A percentile compares a stretch with the other conserved stretches of the same genome.
Conservation (phyloP, 2,329 filamentous ascomycete genomes). For the Paecilomyces variotii region DNA sequence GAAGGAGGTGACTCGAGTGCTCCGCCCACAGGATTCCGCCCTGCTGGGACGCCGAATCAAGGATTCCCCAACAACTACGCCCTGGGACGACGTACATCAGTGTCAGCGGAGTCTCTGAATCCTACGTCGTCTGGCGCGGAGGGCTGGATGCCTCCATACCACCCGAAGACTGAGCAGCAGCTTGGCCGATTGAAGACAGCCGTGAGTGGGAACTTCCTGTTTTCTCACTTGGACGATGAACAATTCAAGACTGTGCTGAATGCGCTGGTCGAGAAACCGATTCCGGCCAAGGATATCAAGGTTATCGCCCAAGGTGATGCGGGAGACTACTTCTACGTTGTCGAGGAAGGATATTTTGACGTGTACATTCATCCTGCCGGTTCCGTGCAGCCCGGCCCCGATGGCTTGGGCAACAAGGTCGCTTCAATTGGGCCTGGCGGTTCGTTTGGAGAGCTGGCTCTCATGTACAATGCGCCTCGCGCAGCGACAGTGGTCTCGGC, state of each 20-base stretch:
- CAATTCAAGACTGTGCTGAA: constrained; percentile 80
- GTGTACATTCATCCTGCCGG: constrained; percentile 80
- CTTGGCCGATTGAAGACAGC: constrained; percentile 68
- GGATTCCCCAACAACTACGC: constrained; percentile 82
- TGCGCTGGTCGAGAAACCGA: constrained; percentile 87
- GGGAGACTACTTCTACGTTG: constrained; percentile 96
- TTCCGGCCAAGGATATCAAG: constrained; percentile 82
- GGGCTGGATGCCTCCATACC: constrained; percentile 82
- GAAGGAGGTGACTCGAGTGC: constrained; percentile 15
- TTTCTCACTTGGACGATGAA: constrained; percentile 90
- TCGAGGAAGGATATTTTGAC: constrained; percentile 84
- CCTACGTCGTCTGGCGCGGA: constrained; percentile 75
- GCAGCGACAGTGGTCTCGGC: constrained; percentile 87
- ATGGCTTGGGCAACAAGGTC: constrained; percentile 78
- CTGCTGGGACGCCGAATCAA: constrained; percentile 15
- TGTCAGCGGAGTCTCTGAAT: constrained; percentile 93
- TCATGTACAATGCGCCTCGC: constrained; percentile 98
- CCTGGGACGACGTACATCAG: constrained; percentile 84
- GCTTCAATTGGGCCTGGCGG: constrained; percentile 76
- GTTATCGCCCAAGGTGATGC: constrained; percentile 94
- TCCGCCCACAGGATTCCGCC: constrained; percentile 17
- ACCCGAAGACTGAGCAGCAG: constrained; percentile 77
- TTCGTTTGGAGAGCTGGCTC: constrained; percentile 89
- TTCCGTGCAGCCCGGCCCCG: constrained; percentile 65
- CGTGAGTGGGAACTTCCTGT: constrained; percentile 85